Evolutionary conservation across 1,284 basidiomycete genomes (phyloP).

Genomic region (Trametes polyzona): DNA sequence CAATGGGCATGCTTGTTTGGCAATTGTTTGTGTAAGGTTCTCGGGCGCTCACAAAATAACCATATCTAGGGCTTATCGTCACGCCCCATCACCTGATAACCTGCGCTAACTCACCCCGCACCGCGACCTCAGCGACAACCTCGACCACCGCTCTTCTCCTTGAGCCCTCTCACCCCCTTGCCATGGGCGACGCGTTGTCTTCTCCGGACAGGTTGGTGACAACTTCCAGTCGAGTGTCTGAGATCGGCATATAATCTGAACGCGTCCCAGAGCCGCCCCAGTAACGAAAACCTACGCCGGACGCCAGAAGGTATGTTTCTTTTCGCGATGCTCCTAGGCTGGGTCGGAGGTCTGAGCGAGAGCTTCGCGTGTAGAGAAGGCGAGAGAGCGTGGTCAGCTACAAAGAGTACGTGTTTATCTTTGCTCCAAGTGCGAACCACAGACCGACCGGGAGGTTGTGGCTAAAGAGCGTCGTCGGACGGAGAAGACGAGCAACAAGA

Average conservation of each 20-base stretch:
- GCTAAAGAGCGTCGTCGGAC: slow-evolving; percentile 17
- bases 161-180: not conserved
- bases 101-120: not conserved
- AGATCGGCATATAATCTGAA: too few relatives aligned
- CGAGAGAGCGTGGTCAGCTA: slow-evolving; percentile 14
- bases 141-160: not conserved
- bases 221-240: too few relatives aligned
- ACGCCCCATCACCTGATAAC: slow-evolving; percentile 11
- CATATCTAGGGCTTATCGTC: slow-evolving; percentile 1
- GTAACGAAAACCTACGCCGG: slow-evolving; percentile 45
- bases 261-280: not conserved
- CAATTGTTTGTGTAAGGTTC: slow-evolving; percentile 12
- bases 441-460: not conserved
- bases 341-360: slow-evolving; percentile 5
- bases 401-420: slow-evolving; percentile 16
- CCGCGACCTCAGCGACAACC: not conserved
- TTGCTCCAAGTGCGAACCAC: not conserved
- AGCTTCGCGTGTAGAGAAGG: slow-evolving; percentile 16
- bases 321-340: not conserved
- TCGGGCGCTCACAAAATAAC: not conserved
- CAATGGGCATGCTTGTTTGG: not conserved
- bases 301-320: slow-evolving; percentile 43
- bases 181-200: slow-evolving; percentile 21
- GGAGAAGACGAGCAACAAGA: slow-evolving; percentile 3
- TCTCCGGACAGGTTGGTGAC: slow-evolving; percentile 27